Conservation (phyloP, 768 basidiomycete genomes). For the Coprinopsis marcescibilis region DNA sequence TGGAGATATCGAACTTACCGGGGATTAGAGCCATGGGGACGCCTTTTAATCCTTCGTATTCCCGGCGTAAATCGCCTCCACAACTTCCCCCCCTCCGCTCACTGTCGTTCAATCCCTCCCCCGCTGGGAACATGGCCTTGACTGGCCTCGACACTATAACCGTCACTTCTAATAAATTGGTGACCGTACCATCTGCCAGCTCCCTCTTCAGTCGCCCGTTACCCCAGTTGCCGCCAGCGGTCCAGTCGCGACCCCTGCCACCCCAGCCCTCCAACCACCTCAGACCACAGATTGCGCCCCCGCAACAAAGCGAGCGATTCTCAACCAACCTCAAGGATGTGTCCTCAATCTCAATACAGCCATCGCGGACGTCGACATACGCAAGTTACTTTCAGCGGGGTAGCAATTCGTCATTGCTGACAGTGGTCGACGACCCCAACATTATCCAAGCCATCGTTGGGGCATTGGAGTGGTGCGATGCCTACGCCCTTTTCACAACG, state of each 20-base stretch:
- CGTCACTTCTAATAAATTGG: neutral
- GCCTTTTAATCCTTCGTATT: neutral
- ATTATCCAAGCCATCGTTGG: slow-evolving; percentile 23
- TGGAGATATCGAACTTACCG: too few species aligned
- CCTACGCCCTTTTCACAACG: slow-evolving; percentile 33
- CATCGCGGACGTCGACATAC: slow-evolving; percentile 12
- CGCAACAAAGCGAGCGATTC: slow-evolving; percentile 2
- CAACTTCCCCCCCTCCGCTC: slow-evolving; percentile 3
- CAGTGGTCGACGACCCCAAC: slow-evolving; percentile 16
- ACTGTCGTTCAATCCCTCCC: slow-evolving; percentile 6
- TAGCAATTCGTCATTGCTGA: slow-evolving; percentile 11
- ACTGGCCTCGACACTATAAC: slow-evolving; percentile 6
- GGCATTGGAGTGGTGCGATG: slow-evolving; percentile 33
- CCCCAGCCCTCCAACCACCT: neutral
- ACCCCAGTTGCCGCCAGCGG: neutral
- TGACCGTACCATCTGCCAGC: neutral
- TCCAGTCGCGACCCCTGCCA: neutral
- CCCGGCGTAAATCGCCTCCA: neutral
- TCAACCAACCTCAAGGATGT: slow-evolving; percentile 4
- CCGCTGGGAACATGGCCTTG: slow-evolving; percentile 1
- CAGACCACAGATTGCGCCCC: neutral
- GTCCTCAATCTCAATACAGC: slow-evolving; percentile 1
- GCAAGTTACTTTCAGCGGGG: slow-evolving; percentile 16
- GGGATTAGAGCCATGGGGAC: too few species aligned
- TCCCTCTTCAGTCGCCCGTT: neutral